These are phyloP conservation scores for Penicillium coprophilum DNA, from an alignment of 495 filamentous ascomycete species.

Conservation along the genomic window DNA sequence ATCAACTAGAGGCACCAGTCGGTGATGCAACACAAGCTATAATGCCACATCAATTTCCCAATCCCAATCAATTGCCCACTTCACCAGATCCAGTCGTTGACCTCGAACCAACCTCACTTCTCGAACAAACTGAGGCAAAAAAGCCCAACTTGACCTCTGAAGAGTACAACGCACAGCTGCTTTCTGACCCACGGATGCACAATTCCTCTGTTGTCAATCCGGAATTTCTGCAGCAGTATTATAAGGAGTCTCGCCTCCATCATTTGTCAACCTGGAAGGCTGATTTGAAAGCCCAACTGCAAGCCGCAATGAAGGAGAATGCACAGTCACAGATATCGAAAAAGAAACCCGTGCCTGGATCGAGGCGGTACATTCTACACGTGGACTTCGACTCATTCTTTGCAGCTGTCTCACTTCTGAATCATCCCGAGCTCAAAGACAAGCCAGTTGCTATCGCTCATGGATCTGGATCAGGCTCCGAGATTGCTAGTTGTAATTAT, in stretches of 20 bases:
- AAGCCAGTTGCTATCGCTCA: conserved; percentile 92
- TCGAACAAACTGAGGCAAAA: too few species aligned
- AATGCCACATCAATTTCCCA: not conserved
- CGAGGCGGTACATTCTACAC: conserved; percentile 84
- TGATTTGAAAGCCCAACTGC: conserved; percentile 82
- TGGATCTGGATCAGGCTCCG: conserved; percentile 77
- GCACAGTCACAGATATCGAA: conserved; percentile 50
- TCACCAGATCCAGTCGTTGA: conserved; percentile 10
- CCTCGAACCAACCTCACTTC: not conserved
- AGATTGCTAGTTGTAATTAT: conserved; percentile 98
- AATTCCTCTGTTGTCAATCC: conserved; percentile 87
- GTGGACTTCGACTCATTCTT: conserved; percentile 99
- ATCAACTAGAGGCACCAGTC: not conserved
- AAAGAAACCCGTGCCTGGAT: conserved; percentile 53
- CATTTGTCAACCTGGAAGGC: conserved; percentile 96
- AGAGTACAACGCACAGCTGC: conserved; percentile 80
- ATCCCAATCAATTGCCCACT: not conserved
- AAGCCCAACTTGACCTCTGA: conserved; percentile 68
- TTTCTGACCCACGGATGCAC: conserved; percentile 77
- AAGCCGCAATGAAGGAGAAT: conserved; percentile 71
- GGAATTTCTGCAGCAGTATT: conserved; percentile 90
- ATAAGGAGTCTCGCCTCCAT: conserved; percentile 88
- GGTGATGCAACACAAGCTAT: not conserved
- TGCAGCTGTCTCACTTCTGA: conserved; percentile 82
- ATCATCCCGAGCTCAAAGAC: conserved; percentile 69